These are phyloP conservation scores for Carpinus fangiana DNA, from an alignment of 306 rosid species.

Conservation along the genomic window DNA sequence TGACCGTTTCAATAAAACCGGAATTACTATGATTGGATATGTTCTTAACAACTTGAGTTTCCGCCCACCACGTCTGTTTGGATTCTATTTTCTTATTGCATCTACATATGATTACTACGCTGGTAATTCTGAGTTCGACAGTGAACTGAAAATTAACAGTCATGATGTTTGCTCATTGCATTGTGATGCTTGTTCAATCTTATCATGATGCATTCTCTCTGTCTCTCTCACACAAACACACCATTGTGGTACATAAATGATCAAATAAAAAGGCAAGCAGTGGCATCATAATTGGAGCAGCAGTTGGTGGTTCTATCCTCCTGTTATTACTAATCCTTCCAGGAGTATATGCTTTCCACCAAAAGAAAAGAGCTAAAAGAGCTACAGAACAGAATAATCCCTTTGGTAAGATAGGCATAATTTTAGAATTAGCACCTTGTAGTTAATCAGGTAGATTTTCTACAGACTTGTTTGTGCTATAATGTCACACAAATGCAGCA, in stretches of 20 bases:
- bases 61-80: slow-evolving; percentile 36
- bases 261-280: slow-evolving; percentile 30
- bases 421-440: neutral
- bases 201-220: neutral
- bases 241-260: neutral
- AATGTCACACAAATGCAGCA: slow-evolving; percentile 38
- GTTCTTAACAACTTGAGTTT: slow-evolving; percentile 44
- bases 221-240: neutral
- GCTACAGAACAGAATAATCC: slow-evolving; percentile 42
- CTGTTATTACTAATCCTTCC: slow-evolving; percentile 41
- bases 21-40: slow-evolving; percentile 40
- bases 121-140: slow-evolving; percentile 36
- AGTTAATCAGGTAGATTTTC: neutral
- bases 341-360: slow-evolving; percentile 48
- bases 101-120: slow-evolving; percentile 8
- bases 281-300: slow-evolving; percentile 58
- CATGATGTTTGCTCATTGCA: neutral
- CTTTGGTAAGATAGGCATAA: slow-evolving; percentile 26
- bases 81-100: slow-evolving; percentile 48
- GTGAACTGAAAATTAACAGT: neutral
- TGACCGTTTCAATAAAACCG: slow-evolving; percentile 40
- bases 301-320: slow-evolving; percentile 52
- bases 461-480: neutral
- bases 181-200: neutral
- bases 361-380: slow-evolving; percentile 46